Base-by-base conservation (phyloP, 2,329 filamentous ascomycete genomes). In the Geosmithia putterillii region DNA sequence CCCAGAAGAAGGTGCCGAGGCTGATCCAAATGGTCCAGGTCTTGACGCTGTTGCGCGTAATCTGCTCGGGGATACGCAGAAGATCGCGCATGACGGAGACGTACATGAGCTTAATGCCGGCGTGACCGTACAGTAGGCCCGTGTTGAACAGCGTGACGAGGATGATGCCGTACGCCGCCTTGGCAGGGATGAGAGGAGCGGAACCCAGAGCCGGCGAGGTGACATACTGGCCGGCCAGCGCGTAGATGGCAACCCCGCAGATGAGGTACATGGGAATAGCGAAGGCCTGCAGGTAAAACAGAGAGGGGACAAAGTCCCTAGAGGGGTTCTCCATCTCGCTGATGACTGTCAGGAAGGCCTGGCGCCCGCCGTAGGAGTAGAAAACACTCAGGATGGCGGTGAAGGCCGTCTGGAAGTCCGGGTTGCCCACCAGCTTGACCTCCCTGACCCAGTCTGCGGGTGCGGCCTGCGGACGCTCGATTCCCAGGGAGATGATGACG, bases 21-120 rank as follows among this genome's bases (percentile, higher is more conserved):
- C 48, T 50, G 44, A 63, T 52, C 60, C 60, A 62, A 39, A 57
- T 52, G 44, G 47, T 47, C 60, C 62, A 65, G 1, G 59, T 58
- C 19, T 53, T 58, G 42, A 54, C 41, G 9, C 53, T 57, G 48
- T 57, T 57, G 38, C 50, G 46, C 1, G 60, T 63, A 48, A 61
- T 54, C 48, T 59, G 54, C 42, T 56, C 45, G 6, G 55, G 54
- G 42, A 56, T 48, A 44, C 57, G 60, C 44, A 58, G 54, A 36
- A 36, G 23, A 21, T 21, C 20, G 4, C 20, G 20, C 50, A 45
- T 45, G 19, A 22, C 38, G 41, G 55, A 48, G 36, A 62, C 58
- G 43, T 59, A 62, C 35, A 59, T 43, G 41, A 57, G 59, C 51
- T 60, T 60, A 52, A 59, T 54, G 22, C 54, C 57, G 2, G 57